phyloP scores from a whole-genome alignment of 352 stramenopile species.

The Phytophthora ohioensis region DNA sequence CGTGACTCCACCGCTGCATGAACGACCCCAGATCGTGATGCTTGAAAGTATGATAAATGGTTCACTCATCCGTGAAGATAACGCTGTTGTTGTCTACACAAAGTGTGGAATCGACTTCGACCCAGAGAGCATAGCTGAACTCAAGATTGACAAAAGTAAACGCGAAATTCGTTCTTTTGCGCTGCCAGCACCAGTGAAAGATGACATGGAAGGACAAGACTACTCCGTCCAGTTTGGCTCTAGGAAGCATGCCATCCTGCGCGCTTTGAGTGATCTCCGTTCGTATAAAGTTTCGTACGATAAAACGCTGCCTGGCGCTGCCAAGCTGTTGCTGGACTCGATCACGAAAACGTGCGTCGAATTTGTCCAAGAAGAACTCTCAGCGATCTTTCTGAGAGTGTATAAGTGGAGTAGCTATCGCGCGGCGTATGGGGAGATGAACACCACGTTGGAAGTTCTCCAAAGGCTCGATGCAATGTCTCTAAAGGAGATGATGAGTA shows the following conservation, averaged over 20 bases:
- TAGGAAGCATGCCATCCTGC: not conserved
- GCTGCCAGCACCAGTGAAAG: constrained; percentile 9
- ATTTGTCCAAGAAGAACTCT: constrained; percentile 15
- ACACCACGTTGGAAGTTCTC: not conserved
- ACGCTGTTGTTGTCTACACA: constrained; percentile 38
- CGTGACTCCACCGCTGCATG: constrained; percentile 27
- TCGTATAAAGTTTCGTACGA: constrained; percentile 13
- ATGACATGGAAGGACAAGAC: constrained; percentile 4
- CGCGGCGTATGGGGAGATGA: constrained; percentile 1
- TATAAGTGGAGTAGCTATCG: constrained; percentile 10
- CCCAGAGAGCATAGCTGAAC: constrained; percentile 19
- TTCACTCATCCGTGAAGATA: constrained; percentile 28
- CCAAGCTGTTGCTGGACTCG: constrained; percentile 13
- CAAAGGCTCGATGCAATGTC: not conserved
- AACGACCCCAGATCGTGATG: constrained; percentile 13
- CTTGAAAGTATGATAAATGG: constrained; percentile 29
- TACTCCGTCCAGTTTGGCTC: constrained; percentile 17
- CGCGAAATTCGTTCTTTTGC: constrained; percentile 24
- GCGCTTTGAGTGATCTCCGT: not conserved
- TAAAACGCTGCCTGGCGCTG: constrained; percentile 4
- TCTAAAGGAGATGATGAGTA: not conserved
- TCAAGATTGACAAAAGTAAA: constrained; percentile 26
- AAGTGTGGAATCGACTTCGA: constrained; percentile 36
- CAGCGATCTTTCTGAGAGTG: constrained; percentile 7
- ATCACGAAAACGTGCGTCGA: constrained; percentile 5